Evolutionary conservation across 108 stramenopile genomes (phyloP).

Genomic region (Discostella stelligeroides): DNA sequence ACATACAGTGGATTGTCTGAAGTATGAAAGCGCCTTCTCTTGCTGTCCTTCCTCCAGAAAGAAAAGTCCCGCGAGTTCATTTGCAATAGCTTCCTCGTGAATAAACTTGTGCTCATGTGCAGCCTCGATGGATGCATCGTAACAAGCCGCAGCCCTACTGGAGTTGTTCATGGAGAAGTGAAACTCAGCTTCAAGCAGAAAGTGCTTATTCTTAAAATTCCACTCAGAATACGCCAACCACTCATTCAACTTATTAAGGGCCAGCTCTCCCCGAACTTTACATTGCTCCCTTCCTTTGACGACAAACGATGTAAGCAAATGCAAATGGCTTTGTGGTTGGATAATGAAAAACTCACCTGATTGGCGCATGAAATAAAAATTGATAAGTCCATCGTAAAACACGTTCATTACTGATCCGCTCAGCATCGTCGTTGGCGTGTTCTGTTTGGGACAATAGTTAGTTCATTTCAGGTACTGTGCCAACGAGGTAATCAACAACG

Average conservation of each 20-base stretch:
- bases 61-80: constrained; percentile 21
- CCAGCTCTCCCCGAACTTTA: background rate
- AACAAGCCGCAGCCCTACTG: constrained; percentile 10
- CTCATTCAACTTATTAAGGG: background rate
- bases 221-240: constrained; percentile 8
- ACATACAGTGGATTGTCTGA: constrained; percentile 13
- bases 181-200: constrained; percentile 16
- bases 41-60: constrained; percentile 13
- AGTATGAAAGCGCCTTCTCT: constrained; percentile 5
- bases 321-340: background rate
- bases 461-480: too few relatives aligned
- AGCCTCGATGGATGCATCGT: constrained; percentile 20
- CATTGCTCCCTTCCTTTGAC: background rate
- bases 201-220: constrained; percentile 25
- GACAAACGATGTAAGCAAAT: background rate
- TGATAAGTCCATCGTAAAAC: constrained; percentile 6
- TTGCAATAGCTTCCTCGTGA: constrained; percentile 14
- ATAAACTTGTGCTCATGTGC: constrained; percentile 31
- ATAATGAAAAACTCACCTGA: background rate
- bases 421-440: background rate
- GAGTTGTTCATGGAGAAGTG: constrained; percentile 4
- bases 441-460: background rate
- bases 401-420: background rate
- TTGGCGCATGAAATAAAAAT: constrained; percentile 12
- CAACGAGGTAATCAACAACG: too few relatives aligned